phyloP scores from a whole-genome alignment of 2,329 filamentous ascomycete genomes.

The Fusarium beomiforme region DNA sequence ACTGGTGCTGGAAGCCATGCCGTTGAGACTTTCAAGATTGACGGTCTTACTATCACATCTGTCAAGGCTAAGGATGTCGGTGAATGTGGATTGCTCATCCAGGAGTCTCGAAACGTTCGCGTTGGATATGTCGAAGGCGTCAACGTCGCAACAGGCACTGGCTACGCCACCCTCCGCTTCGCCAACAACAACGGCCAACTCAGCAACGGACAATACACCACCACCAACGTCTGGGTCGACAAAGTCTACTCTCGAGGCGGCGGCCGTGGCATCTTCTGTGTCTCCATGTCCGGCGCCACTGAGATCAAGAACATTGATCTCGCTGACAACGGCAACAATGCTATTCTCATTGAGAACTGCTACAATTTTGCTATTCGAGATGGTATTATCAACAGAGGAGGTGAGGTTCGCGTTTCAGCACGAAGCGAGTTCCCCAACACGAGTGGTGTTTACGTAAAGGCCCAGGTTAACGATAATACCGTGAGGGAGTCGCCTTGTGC shows the following conservation, averaged over 20 bases:
- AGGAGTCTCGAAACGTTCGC: constrained; percentile 61
- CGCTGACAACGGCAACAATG: constrained; percentile 63
- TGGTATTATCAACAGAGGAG: constrained; percentile 63
- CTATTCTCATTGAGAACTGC: constrained; percentile 68
- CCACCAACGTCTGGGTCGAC: constrained; percentile 62
- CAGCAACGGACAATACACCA: constrained; percentile 58
- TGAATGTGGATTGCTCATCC: constrained; percentile 66
- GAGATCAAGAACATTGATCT: constrained; percentile 61
- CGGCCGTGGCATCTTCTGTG: constrained; percentile 67
- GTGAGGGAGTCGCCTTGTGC: constrained; percentile 66
- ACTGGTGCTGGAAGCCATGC: constrained; percentile 65
- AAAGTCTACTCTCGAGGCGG: constrained; percentile 65
- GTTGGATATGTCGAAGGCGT: constrained; percentile 66
- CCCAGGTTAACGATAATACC: constrained; percentile 59
- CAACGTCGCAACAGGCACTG: constrained; percentile 62
- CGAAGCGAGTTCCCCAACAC: constrained; percentile 65
- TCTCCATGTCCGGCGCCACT: constrained; percentile 64
- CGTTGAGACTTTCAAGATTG: constrained; percentile 69
- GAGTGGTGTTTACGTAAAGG: constrained; percentile 59
- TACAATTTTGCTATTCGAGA: constrained; percentile 62
- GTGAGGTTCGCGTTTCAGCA: constrained; percentile 64
- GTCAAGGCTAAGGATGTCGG: constrained; percentile 65
- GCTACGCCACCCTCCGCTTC: constrained; percentile 66
- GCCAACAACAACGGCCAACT: constrained; percentile 65
- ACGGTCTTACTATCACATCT: constrained; percentile 60